Base-by-base conservation (phyloP, 2,329 filamentous ascomycete species). In the Hymenoscyphus linearis region DNA sequence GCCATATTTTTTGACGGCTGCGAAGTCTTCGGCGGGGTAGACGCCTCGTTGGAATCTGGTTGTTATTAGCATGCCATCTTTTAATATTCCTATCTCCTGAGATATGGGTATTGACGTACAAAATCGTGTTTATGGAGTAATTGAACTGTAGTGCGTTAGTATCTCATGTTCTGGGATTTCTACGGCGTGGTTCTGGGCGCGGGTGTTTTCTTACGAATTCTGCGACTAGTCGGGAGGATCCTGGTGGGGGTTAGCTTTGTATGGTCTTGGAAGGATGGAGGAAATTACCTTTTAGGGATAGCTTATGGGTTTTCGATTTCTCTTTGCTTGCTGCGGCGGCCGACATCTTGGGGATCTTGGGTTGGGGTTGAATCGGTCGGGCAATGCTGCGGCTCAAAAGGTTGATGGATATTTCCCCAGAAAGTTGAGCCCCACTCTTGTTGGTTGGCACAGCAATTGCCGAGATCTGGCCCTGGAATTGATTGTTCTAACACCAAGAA, bases 1-100 rank as follows among this genome's bases (percentile, higher is more conserved):
- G 70, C 95, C 95, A 88, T 99, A 99, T 79, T 99, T 99, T 80
- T 99, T 99, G 72, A 99, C 93, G 13, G 92, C 89, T 68, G 90
- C 91, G 74, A 99, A 99, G 79, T 99, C 95, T 73, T 99, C 95
- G 58, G 95, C 91, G 27, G 95, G 95, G 76, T 99, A 89, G 66
- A 89, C 86, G 62, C 86, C 86, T 72, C 86, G 85, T 76, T 98
- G 93, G 77, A 96, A 97, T 58, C 90, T 93, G 37, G 18, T 22
- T 22, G 13, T 50, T 25, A 13, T 50, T 18, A 50, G 44, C 18
- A 4, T 50, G 22, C 44, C n/a, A n/a, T n/a, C n/a, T n/a, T n/a
- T n/a, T n/a, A n/a, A n/a, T n/a, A n/a, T n/a, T n/a, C n/a, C n/a
- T n/a, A n/a, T n/a, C n/a, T n/a, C n/a, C n/a, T n/a, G n/a, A n/a